Conservation (phyloP, 352 stramenopile genomes). For the Thraustochytrium sp. region DNA sequence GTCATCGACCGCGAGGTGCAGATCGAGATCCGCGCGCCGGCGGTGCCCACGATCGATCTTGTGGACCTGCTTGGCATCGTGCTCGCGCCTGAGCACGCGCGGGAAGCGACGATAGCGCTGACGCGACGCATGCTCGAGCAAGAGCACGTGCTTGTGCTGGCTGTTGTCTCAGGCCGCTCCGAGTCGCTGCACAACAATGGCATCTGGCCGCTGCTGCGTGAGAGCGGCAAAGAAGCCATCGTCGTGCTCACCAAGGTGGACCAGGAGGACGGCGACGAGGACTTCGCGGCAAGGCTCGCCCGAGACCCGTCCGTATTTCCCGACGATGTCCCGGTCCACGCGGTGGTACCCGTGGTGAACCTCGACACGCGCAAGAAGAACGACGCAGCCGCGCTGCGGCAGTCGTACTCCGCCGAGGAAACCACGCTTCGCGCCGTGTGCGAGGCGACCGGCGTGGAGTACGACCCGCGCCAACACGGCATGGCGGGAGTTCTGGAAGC, state of each 20-base stretch:
- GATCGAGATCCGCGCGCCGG: conserved; percentile 51
- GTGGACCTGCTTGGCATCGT: conserved; percentile 55
- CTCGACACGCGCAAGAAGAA: too few relatives aligned
- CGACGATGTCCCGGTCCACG: too few relatives aligned
- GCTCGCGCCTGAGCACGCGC: conserved; percentile 55
- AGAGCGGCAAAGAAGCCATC: not conserved
- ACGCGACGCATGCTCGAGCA: conserved; percentile 53
- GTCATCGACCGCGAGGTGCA: conserved; percentile 54
- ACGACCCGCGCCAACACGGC: conserved; percentile 42
- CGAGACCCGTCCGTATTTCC: conserved; percentile 52
- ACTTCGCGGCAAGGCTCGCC: conserved; percentile 41
- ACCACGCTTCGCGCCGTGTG: not conserved
- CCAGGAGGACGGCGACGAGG: too few relatives aligned
- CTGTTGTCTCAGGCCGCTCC: conserved; percentile 51
- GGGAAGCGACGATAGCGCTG: conserved; percentile 52
- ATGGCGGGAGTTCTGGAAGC: conserved; percentile 47
- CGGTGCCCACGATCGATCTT: too few relatives aligned
- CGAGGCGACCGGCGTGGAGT: not conserved
- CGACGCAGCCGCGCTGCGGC: conserved; percentile 39
- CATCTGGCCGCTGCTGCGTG: conserved; percentile 54
- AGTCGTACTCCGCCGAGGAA: not conserved
- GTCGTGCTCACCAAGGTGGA: not conserved
- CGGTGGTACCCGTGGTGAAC: too few relatives aligned
- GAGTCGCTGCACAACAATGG: too few relatives aligned
- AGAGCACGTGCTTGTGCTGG: conserved; percentile 54